Percentiles rank a stretch among this genome's conserved stretches.
Evolutionary conservation across 306 rosid genomes (phyloP).

Genomic region (Cicer chorassanicum): DNA sequence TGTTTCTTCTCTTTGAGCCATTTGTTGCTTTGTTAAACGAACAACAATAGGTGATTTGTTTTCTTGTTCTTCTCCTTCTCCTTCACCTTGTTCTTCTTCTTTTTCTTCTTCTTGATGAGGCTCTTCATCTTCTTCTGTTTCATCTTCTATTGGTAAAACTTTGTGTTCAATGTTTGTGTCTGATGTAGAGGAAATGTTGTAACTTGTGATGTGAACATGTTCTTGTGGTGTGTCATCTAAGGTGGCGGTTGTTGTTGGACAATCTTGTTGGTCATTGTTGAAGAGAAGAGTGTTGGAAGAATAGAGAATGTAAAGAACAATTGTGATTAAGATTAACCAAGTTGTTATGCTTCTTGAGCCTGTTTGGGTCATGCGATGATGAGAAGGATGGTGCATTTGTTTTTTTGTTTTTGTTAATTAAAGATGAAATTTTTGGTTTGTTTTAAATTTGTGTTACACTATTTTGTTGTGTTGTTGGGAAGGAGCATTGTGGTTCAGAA

Average conservation of each 20-base stretch:
- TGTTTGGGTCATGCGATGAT: constrained; percentile 45
- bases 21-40: constrained; percentile 25
- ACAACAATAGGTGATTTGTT: constrained; percentile 39
- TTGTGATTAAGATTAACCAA: constrained; percentile 57
- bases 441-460: constrained; percentile 13
- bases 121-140: not conserved
- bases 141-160: not conserved
- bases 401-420: not conserved
- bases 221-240: constrained; percentile 39
- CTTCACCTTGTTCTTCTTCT: not conserved
- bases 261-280: constrained; percentile 52
- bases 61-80: not conserved
- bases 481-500: constrained; percentile 28
- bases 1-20: constrained; percentile 49
- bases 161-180: constrained; percentile 10
- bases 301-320: constrained; percentile 61
- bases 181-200: constrained; percentile 44
- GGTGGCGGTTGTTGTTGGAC: constrained; percentile 44
- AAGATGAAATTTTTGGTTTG: constrained; percentile 36
- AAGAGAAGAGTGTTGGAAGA: constrained; percentile 66
- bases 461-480: constrained; percentile 1
- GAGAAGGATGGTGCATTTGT: constrained; percentile 48
- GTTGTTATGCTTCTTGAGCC: constrained; percentile 55
- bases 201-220: constrained; percentile 44
- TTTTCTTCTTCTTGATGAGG: not conserved